Percentiles rank a stretch among this genome's conserved stretches.
phyloP scores from a whole-genome alignment of 2,329 filamentous ascomycete species.

The Lachnellula arida region DNA sequence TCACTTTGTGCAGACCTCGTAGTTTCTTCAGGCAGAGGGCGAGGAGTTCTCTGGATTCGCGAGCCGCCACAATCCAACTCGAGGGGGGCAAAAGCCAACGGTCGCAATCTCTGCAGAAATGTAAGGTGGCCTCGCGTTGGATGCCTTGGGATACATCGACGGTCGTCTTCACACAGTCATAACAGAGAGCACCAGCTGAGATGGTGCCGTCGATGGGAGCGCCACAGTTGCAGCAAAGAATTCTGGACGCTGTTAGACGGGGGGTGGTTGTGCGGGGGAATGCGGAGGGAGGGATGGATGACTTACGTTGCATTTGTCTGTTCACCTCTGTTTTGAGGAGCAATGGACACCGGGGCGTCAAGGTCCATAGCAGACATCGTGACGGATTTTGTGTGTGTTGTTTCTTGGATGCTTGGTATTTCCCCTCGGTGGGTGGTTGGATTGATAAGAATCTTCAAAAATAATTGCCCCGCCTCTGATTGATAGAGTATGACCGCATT shows the following conservation, averaged over 20 bases:
- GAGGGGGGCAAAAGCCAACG: conserved; percentile 83
- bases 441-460: conserved; percentile 26
- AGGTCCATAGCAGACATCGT: conserved; percentile 56
- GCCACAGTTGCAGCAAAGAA: conserved; percentile 97
- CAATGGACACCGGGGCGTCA: conserved; percentile 49
- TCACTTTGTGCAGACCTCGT: conserved; percentile 78
- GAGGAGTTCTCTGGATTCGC: conserved; percentile 87
- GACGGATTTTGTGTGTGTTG: conserved; percentile 25
- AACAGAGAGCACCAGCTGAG: conserved; percentile 81
- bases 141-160: conserved; percentile 91
- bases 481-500: neutral
- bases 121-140: conserved; percentile 81
- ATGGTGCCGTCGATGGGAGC: conserved; percentile 90
- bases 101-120: conserved; percentile 93
- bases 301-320: conserved; percentile 49
- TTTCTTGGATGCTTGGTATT: conserved; percentile 7
- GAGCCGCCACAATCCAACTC: conserved; percentile 79
- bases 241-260: conserved; percentile 45
- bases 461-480: conserved; percentile 20
- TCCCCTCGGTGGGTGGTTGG: neutral
- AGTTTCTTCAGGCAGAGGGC: conserved; percentile 88
- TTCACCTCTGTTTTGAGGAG: conserved; percentile 31
- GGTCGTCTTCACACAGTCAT: conserved; percentile 92
- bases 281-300: neutral
- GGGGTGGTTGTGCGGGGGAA: neutral